Percentiles rank a stretch among this genome's conserved stretches.
Conservation (phyloP, 306 rosid genomes). For the Sophora flavescens region DNA sequence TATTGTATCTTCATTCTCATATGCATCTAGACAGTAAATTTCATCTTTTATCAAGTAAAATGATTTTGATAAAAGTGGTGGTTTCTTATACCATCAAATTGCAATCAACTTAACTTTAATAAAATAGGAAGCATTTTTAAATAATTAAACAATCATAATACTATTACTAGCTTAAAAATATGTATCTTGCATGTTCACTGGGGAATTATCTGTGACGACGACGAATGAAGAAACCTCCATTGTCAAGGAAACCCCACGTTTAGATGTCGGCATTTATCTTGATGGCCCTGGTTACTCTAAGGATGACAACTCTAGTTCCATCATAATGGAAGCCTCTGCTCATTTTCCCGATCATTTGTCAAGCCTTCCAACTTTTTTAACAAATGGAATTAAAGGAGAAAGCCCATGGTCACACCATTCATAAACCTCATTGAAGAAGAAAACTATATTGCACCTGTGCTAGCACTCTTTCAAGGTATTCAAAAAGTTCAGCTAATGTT, state of each 20-base stretch:
- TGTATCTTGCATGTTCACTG: conserved; percentile 59
- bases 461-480: conserved; percentile 47
- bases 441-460: conserved; percentile 53
- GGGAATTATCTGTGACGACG: conserved; percentile 50
- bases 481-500: conserved; percentile 43
- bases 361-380: conserved; percentile 39
- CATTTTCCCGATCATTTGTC: conserved; percentile 55
- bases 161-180: conserved; percentile 43
- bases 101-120: background rate
- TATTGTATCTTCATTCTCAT: background rate
- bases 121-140: background rate
- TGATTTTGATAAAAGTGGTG: no score
- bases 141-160: conserved; percentile 4
- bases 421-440: conserved; percentile 57
- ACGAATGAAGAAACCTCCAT: conserved; percentile 59
- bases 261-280: conserved; percentile 41
- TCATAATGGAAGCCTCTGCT: conserved; percentile 59
- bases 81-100: conserved; percentile 13
- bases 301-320: conserved; percentile 59
- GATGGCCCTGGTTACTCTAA: conserved; percentile 60
- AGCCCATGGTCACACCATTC: conserved; percentile 51
- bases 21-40: conserved; percentile 7
- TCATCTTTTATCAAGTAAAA: conserved; percentile 4
- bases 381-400: conserved; percentile 82
- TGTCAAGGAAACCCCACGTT: conserved; percentile 67